Conservation (phyloP, 2,329 filamentous ascomycete genomes). For the Zalaria sp. region DNA sequence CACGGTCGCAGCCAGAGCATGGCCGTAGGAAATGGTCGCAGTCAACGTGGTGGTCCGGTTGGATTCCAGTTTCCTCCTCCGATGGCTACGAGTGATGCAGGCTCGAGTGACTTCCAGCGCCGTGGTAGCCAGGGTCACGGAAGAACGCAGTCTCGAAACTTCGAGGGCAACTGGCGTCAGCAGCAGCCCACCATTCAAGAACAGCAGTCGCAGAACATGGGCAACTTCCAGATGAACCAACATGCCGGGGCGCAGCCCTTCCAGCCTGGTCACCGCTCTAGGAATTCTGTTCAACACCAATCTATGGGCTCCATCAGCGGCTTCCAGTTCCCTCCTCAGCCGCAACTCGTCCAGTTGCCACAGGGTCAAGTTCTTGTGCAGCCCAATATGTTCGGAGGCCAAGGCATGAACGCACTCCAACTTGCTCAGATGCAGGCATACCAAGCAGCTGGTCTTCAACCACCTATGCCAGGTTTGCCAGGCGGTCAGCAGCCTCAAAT, state of each 20-base stretch:
- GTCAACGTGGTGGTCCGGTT: conserved; percentile 49
- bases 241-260: conserved; percentile 59
- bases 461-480: conserved; percentile 49
- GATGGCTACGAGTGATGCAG: conserved; percentile 37
- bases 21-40: conserved; percentile 57
- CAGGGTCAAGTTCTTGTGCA: conserved; percentile 68
- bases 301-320: conserved; percentile 71
- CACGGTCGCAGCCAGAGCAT: conserved; percentile 78
- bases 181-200: conserved; percentile 44
- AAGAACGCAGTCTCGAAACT: conserved; percentile 77
- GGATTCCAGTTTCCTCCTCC: conserved; percentile 56
- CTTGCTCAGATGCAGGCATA: conserved; percentile 83
- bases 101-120: conserved; percentile 52
- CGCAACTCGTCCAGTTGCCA: conserved; percentile 74
- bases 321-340: conserved; percentile 81
- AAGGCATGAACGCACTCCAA: conserved; percentile 78
- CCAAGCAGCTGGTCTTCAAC: conserved; percentile 65
- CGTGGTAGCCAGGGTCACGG: conserved; percentile 69
- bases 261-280: conserved; percentile 81
- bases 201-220: conserved; percentile 35
- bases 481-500: conserved; percentile 59
- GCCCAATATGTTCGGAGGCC: conserved; percentile 68
- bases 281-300: conserved; percentile 65
- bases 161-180: conserved; percentile 95
- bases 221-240: conserved; percentile 56